Evolutionary conservation across 2,329 filamentous ascomycete species (phyloP).

Genomic region (Ophiostoma fasciatum): DNA sequence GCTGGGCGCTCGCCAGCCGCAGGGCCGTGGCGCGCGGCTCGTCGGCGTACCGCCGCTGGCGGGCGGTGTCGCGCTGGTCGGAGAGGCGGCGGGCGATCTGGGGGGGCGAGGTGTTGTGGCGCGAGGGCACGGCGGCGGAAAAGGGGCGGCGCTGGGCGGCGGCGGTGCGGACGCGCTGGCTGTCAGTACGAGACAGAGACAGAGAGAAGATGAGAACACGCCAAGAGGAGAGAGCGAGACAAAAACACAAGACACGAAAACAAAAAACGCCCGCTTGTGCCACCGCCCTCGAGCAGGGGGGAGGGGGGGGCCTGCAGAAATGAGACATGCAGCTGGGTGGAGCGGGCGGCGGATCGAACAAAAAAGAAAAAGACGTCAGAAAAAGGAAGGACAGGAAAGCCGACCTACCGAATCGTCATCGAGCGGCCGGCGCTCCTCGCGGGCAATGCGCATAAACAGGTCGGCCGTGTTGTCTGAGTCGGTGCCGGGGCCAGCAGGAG

Average conservation of each 20-base stretch:
- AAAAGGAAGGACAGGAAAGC: not conserved
- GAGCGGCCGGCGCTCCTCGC: too few relatives aligned
- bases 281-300: too few relatives aligned
- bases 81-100: slow-evolving; percentile 37
- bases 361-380: slow-evolving; percentile 3
- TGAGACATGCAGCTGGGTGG: not conserved
- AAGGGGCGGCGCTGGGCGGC: slow-evolving; percentile 36
- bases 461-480: slow-evolving; percentile 41
- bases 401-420: too few relatives aligned
- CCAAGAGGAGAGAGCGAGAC: too few relatives aligned
- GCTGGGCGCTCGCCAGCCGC: slow-evolving; percentile 2
- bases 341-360: not conserved
- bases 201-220: not conserved
- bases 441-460: slow-evolving; percentile 43
- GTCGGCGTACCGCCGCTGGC: slow-evolving; percentile 25
- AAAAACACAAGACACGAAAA: too few relatives aligned
- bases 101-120: slow-evolving; percentile 35
- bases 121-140: slow-evolving; percentile 33
- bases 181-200: not conserved
- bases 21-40: slow-evolving; percentile 27
- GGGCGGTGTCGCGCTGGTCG: slow-evolving; percentile 37
- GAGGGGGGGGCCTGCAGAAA: not conserved
- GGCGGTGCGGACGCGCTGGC: slow-evolving; percentile 25
- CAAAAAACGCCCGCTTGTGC: too few relatives aligned
- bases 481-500: slow-evolving; percentile 14